Conservation (phyloP, 371 early-diverging fungal genomes). For the Haplosporangium sp. region DNA sequence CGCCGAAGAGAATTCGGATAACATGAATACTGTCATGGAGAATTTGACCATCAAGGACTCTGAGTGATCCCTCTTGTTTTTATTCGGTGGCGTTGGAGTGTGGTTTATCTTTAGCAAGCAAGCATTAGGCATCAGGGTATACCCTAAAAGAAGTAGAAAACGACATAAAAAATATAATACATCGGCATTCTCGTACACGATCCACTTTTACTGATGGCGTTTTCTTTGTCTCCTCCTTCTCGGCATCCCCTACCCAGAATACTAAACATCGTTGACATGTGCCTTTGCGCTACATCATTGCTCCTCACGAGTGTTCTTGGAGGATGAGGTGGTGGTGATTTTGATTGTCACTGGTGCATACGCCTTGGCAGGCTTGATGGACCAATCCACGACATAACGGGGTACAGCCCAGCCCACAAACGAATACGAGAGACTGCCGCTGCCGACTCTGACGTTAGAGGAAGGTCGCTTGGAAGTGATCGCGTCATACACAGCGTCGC, state of each 20-base stretch:
- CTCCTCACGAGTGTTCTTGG: background rate
- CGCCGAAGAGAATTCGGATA: slow-evolving; percentile 16
- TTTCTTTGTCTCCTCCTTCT: too few species aligned
- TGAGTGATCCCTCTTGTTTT: too few species aligned
- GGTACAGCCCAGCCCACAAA: slow-evolving; percentile 48
- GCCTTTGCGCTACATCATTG: too few species aligned
- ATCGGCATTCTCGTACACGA: too few species aligned
- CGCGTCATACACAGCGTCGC: slow-evolving; percentile 29
- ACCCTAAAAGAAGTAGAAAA: too few species aligned
- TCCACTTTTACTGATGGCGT: too few species aligned
- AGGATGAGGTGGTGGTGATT: slow-evolving; percentile 7
- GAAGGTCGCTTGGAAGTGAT: slow-evolving; percentile 25
- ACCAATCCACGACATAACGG: slow-evolving; percentile 32
- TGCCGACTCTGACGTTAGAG: slow-evolving; percentile 4
- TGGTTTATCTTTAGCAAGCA: too few species aligned
- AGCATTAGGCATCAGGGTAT: too few species aligned
- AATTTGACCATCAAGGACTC: slow-evolving; percentile 29
- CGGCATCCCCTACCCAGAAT: too few species aligned
- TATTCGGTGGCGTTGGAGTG: too few species aligned
- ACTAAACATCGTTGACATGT: too few species aligned
- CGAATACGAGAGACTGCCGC: slow-evolving; percentile 29
- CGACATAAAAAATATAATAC: too few species aligned
- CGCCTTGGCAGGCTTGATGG: slow-evolving; percentile 17
- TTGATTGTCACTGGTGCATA: slow-evolving; percentile 14
- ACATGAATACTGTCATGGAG: slow-evolving; percentile 17